A percentile compares a stretch with the other conserved stretches of the same genome.
Evolutionary conservation across 2,329 filamentous ascomycete species (phyloP).

Genomic region (Arthrobotrys sphaeroides): DNA sequence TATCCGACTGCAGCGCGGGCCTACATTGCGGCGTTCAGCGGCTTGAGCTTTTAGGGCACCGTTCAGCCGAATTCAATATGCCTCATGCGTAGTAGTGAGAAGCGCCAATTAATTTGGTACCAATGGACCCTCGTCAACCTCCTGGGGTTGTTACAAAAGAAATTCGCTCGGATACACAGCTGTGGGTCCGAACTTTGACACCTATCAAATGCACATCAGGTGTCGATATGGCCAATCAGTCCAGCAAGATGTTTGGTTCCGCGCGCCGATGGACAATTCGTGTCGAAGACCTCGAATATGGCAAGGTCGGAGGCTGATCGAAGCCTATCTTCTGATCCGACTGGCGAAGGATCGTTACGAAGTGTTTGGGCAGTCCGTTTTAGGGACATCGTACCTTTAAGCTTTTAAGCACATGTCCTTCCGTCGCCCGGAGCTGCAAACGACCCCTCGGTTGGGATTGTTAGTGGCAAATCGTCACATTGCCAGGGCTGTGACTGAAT

Average conservation of each 20-base stretch:
- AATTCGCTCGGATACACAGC: conserved; percentile 42
- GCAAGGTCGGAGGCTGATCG: conserved; percentile 27
- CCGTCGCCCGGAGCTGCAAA: conserved; percentile 8
- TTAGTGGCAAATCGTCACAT: conserved; percentile 47
- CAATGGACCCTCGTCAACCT: conserved; percentile 47
- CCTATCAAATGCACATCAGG: conserved; percentile 53
- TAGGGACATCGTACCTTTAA: conserved; percentile 8
- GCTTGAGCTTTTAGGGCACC: conserved; percentile 25
- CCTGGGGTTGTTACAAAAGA: conserved; percentile 32
- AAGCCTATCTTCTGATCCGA: conserved; percentile 40
- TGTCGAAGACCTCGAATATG: conserved; percentile 32
- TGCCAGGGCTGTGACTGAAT: conserved; percentile 46
- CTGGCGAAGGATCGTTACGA: conserved; percentile 46
- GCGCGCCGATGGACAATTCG: conserved; percentile 50
- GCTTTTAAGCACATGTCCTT: conserved; percentile 16
- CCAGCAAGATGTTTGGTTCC: conserved; percentile 13
- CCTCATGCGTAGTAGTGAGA: conserved; percentile 46
- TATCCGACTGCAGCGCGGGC: conserved; percentile 1
- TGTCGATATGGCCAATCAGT: conserved; percentile 43
- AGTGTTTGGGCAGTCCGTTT: conserved; percentile 21
- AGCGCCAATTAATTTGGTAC: conserved; percentile 42
- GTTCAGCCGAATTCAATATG: conserved; percentile 47
- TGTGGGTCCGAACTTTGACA: conserved; percentile 50
- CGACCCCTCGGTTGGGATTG: conserved; percentile 18
- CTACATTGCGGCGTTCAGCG: conserved; percentile 49